These are phyloP conservation scores for Xylaria longipes DNA, from an alignment of 495 filamentous ascomycete species.

Conservation along the genomic window DNA sequence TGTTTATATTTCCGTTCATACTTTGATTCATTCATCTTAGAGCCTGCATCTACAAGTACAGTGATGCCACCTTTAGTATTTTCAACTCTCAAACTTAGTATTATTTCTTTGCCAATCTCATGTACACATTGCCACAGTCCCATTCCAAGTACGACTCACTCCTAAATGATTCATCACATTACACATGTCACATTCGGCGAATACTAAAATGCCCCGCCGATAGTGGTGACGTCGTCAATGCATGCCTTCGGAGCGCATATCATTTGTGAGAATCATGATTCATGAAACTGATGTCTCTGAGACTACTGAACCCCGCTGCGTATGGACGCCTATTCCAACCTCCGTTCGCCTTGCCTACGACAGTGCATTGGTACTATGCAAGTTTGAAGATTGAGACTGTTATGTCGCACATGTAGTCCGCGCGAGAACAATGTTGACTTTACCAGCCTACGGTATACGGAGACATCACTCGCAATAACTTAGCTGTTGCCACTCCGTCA, in stretches of 20 bases:
- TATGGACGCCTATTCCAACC: background rate
- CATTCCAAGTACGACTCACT: background rate
- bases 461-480: background rate
- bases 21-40: background rate
- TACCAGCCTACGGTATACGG: background rate
- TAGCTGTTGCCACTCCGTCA: too few species aligned
- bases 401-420: background rate
- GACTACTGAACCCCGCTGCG: background rate
- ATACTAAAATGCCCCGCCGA: background rate
- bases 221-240: conserved; percentile 10
- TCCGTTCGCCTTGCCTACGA: background rate
- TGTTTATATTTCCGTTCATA: background rate
- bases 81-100: background rate
- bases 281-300: background rate
- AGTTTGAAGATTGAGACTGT: background rate
- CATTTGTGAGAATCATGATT: background rate
- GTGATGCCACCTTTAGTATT: background rate
- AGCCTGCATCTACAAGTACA: background rate
- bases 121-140: background rate
- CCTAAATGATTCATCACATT: background rate
- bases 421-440: background rate
- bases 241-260: background rate
- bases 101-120: background rate
- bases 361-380: background rate
- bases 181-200: background rate